Base-by-base conservation (phyloP, 2,329 filamentous ascomycete species). In the Colletotrichum abscissum region DNA sequence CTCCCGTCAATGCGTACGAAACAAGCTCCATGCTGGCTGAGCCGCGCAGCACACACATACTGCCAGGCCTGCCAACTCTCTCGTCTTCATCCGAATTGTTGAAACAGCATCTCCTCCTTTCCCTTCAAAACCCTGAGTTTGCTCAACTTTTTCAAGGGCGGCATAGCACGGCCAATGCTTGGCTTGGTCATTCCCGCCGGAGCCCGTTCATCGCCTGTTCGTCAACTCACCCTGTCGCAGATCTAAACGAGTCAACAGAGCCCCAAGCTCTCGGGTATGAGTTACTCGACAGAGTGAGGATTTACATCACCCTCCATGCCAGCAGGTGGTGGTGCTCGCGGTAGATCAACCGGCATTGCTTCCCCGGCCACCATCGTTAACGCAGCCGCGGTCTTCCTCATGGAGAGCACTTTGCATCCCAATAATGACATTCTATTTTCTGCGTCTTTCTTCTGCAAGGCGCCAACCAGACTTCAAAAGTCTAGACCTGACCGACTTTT, bases 41-140 rank as follows among this genome's bases (percentile, higher is more conserved):
- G 55, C 56, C 33, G 56, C 65, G 33, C n/a, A 49, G 24, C 30
- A 33, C n/a, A 14, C 19, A 35, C 11, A 19, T 12, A 19, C 24
- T 66, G 24, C 54, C 26, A 58, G 52, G n/a, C 35, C 55, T 28
- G 46, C 57, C 26, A 22, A 30, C 28, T 54, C 46, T 55, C 57
- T 28, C 24, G 35, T 49, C 22, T 56, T 66, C 71, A 57, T 73
- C 71, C 60, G 67, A 73, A 73, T 54, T 66, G 57, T 73, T 71
- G 67, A 71, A 71, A 71, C 60, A 55, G 35, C 49, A 57, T 70
- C 49, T 46, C 54, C 67, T 30, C 28, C 30, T 57, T 35, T 22
- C 12, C 63, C 65, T 49, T 22, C 11, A 28, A 56, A 69, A 56
- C 42, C 38, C 24, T 12, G 67, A 71, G n/a, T 57, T 66, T 62